Percentiles rank a stretch among this genome's conserved stretches.
Conservation (phyloP, 2,329 filamentous ascomycete species). For the Thelonectria blattea region DNA sequence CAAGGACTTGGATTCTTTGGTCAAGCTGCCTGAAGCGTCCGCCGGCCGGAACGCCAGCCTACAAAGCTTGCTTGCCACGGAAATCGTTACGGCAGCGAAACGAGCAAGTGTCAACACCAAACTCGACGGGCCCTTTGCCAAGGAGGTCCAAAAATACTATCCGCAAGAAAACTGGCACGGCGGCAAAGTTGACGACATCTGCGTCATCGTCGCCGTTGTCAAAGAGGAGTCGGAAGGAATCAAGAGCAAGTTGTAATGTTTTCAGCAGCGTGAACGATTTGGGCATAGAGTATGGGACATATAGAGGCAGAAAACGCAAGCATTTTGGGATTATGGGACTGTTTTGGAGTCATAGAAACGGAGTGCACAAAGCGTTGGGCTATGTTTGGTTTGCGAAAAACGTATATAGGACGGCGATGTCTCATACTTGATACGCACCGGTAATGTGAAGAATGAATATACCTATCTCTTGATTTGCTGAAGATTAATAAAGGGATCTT, state of each 20-base stretch:
- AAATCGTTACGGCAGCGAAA: constrained; percentile 84
- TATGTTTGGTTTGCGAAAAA: constrained; percentile 24
- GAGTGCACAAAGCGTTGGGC: constrained; percentile 20
- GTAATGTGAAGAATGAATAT: constrained; percentile 24
- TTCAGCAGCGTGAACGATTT: constrained; percentile 23
- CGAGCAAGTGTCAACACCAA: constrained; percentile 80
- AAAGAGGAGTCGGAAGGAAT: constrained; percentile 60
- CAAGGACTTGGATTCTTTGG: constrained; percentile 60
- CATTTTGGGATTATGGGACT: constrained; percentile 33
- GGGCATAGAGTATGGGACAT: constrained; percentile 31
- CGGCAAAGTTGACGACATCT: constrained; percentile 96
- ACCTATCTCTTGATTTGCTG: background rate
- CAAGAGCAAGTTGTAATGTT: constrained; percentile 46
- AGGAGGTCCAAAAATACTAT: constrained; percentile 87
- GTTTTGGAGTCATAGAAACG: constrained; percentile 37
- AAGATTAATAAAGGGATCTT: background rate
- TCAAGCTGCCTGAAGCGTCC: constrained; percentile 37
- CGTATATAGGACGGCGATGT: constrained; percentile 26
- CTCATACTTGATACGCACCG: constrained; percentile 23
- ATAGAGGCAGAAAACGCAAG: constrained; percentile 39
- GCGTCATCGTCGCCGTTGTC: constrained; percentile 80
- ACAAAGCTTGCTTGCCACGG: constrained; percentile 78
- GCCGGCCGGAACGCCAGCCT: constrained; percentile 57
- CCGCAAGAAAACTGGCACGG: constrained; percentile 87
- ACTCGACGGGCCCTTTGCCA: constrained; percentile 90